Percentiles rank a stretch among this genome's conserved stretches.
Conservation (phyloP, 116 monocot species). For the Posidonia oceanica region DNA sequence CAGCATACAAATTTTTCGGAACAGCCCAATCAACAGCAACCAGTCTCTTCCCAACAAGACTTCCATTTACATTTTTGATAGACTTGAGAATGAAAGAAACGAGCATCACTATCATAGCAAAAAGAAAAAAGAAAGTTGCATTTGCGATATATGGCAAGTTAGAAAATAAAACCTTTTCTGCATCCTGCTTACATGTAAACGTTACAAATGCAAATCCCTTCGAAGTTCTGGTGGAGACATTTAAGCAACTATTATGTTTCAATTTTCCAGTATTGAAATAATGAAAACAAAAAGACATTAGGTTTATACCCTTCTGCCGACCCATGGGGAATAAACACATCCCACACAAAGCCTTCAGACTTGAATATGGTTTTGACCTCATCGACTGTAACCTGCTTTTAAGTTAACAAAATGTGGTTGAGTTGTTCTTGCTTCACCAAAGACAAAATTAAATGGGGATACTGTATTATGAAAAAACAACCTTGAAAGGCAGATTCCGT, state of each 20-base stretch:
- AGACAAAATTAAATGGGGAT: neutral
- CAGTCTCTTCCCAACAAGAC: slow-evolving; percentile 52
- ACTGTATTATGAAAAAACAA: slow-evolving; percentile 8
- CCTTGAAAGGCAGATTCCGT: slow-evolving; percentile 96
- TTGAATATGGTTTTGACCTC: slow-evolving; percentile 61
- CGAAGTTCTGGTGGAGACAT: slow-evolving; percentile 41
- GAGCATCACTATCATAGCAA: neutral
- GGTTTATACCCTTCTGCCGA: slow-evolving; percentile 54
- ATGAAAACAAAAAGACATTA: slow-evolving; percentile 2
- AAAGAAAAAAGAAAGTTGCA: neutral
- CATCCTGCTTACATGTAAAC: slow-evolving; percentile 81
- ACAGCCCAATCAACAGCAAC: slow-evolving; percentile 97
- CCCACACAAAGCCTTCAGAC: slow-evolving; percentile 80
- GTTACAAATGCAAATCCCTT: slow-evolving; percentile 98
- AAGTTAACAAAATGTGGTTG: slow-evolving; percentile 2
- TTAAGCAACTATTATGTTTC: neutral
- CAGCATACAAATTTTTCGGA: slow-evolving; percentile 70
- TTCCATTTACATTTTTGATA: slow-evolving; percentile 74
- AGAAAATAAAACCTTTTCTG: slow-evolving; percentile 55
- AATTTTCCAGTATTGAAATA: slow-evolving; percentile 3
- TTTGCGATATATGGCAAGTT: neutral
- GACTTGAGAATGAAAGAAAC: slow-evolving; percentile 27
- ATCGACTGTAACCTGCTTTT: slow-evolving; percentile 54
- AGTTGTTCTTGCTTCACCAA: neutral
- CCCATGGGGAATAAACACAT: slow-evolving; percentile 63